These are phyloP conservation scores for Aspergillus hiratsukae DNA, from an alignment of 2,329 filamentous ascomycete species.

Conservation along the genomic window DNA sequence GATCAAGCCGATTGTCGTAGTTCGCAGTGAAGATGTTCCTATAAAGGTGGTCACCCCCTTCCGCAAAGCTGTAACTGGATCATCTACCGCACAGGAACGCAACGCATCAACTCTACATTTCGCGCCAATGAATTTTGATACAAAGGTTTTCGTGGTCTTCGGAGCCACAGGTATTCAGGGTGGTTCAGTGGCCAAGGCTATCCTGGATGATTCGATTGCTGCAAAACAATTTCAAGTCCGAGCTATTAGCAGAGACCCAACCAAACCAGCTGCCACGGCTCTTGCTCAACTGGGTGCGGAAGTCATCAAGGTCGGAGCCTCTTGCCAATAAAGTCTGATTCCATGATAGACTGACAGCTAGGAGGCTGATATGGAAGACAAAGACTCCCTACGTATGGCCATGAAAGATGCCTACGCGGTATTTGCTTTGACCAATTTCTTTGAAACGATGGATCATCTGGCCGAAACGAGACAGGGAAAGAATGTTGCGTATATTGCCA, in stretches of 20 bases:
- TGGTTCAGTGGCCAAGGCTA: constrained; percentile 45
- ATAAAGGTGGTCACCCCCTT: too few relatives aligned
- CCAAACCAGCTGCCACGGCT: constrained; percentile 42
- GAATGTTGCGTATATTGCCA: constrained; percentile 19
- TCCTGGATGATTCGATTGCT: constrained; percentile 39
- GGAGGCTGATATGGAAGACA: constrained; percentile 48
- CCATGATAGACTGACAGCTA: not conserved
- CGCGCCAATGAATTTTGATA: not conserved
- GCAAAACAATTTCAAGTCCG: constrained; percentile 46
- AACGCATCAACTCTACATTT: too few relatives aligned
- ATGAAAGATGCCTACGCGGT: constrained; percentile 44
- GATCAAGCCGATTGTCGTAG: too few relatives aligned
- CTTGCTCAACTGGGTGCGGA: constrained; percentile 45
- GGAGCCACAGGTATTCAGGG: constrained; percentile 57
- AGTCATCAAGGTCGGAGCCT: constrained; percentile 33
- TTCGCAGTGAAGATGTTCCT: too few relatives aligned
- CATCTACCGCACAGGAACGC: too few relatives aligned
- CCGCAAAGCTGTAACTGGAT: too few relatives aligned
- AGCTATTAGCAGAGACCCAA: constrained; percentile 48
- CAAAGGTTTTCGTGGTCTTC: constrained; percentile 49
- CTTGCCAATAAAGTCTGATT: not conserved
- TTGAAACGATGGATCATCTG: too few relatives aligned
- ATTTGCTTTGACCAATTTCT: too few relatives aligned
- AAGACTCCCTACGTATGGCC: constrained; percentile 41
- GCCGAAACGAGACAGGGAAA: constrained; percentile 16